Evolutionary conservation across 257 asterid genomes (phyloP), one percentile per base, ranked within the genome.

Genomic region (Penstemon davidsonii): DNA sequence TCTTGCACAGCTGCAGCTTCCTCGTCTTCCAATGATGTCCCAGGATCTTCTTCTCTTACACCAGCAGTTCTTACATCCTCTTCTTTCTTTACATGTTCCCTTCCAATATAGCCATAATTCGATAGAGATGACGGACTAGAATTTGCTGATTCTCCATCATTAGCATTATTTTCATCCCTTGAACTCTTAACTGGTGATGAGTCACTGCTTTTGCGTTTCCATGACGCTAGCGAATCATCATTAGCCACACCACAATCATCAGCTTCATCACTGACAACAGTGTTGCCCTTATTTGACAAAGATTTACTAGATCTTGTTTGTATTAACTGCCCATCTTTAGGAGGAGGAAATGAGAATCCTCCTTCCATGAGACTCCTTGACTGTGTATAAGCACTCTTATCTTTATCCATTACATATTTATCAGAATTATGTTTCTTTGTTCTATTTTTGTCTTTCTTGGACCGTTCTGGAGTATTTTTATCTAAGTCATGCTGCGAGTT

Each of bases 1-100:
- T 94, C 99, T 76, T 91, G 97, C 60, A 94, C 99, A 64, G 93
- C 97, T 78, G 86, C 85, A 79, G 93, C 95, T 79, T 94, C 99
- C 65, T 94, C 97, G 44, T 94, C 99, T 82, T 93, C 99, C 75
- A 90, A 56, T 55, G 79, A 78, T 12, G 80, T 65, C 78, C 70
- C 90, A 67, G 85, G 84, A 51, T 87, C 91, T 71, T 83, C 95
- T 79, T 83, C 96, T 75, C 85, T 76, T 45, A 70, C 78, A 53
- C 71, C 84, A 37, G 79, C 71, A 54, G 77, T 62, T 75, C 73
- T 60, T 41, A 47, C 64, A 79, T 79, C 78, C 70, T 76, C 82
- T 77, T 86, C 89, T 79, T 83, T 80, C 79, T 80, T 75, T 45
- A 78, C 77, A 75, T 62, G 85, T 68, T 74, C 85, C 59, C 80